Conservation (phyloP, 2,329 filamentous ascomycete species). For the Hypoxylon sp. region DNA sequence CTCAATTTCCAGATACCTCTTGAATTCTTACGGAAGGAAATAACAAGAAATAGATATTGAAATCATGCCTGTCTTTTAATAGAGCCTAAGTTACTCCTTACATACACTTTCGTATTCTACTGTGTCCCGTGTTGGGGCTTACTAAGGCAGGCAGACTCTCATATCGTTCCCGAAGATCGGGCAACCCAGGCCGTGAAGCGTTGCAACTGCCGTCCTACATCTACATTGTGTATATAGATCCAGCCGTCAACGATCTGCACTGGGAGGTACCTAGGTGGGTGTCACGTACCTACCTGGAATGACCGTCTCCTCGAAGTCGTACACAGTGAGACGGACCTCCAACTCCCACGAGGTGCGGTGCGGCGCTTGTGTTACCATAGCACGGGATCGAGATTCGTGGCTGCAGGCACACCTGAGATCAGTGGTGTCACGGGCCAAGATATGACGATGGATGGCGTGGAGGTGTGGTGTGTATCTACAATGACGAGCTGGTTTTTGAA, state of each 20-base stretch:
- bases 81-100: neutral
- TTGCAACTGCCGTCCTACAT: neutral
- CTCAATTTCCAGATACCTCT: conserved; percentile 9
- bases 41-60: neutral
- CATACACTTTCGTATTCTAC: neutral
- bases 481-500: neutral
- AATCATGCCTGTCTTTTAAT: conserved; percentile 13
- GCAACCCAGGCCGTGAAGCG: too few species aligned
- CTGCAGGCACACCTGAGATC: too few species aligned
- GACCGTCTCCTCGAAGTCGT: neutral
- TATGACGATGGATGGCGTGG: too few species aligned
- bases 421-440: neutral
- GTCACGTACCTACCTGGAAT: too few species aligned
- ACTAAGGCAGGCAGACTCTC: neutral
- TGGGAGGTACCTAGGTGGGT: too few species aligned
- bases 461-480: neutral
- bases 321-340: conserved; percentile 10
- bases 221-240: too few species aligned
- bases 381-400: conserved; percentile 20
- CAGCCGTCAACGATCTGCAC: too few species aligned
- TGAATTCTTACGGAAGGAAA: conserved; percentile 18
- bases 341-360: conserved; percentile 4
- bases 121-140: neutral
- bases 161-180: neutral
- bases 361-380: conserved; percentile 5